Evolutionary conservation across 2,329 filamentous ascomycete species (phyloP).

Genomic region (Aureobasidium sp.): DNA sequence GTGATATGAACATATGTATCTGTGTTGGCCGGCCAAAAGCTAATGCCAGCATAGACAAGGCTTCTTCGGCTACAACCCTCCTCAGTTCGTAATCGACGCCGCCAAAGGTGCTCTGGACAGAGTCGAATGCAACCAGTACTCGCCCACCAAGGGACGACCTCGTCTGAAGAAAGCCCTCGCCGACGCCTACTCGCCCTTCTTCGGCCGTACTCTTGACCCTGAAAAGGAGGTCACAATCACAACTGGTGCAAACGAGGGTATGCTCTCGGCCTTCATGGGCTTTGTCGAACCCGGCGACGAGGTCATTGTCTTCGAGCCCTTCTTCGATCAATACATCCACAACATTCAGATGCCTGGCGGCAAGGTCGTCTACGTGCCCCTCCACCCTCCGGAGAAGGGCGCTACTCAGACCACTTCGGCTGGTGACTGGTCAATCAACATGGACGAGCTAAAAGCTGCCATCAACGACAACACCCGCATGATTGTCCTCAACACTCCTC

Average conservation of each 20-base stretch:
- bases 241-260: slow-evolving; percentile 83
- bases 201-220: slow-evolving; percentile 72
- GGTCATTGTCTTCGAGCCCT: slow-evolving; percentile 96
- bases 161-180: slow-evolving; percentile 88
- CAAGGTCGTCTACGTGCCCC: slow-evolving; percentile 88
- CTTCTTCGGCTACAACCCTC: slow-evolving; percentile 91
- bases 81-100: slow-evolving; percentile 80
- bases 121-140: slow-evolving; percentile 98
- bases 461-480: slow-evolving; percentile 88
- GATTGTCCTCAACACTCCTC: slow-evolving; percentile 83
- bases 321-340: slow-evolving; percentile 98
- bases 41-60: slow-evolving; percentile 38
- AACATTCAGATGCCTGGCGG: slow-evolving; percentile 99
- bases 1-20: not conserved
- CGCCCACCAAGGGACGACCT: slow-evolving; percentile 85
- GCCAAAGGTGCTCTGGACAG: slow-evolving; percentile 82
- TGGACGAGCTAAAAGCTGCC: slow-evolving; percentile 69
- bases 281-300: slow-evolving; percentile 93
- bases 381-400: slow-evolving; percentile 79
- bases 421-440: slow-evolving; percentile 79
- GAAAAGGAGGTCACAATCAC: slow-evolving; percentile 93
- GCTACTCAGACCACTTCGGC: slow-evolving; percentile 73
- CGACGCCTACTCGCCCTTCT: slow-evolving; percentile 83
- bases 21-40: not conserved
- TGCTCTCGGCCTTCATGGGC: slow-evolving; percentile 96